Percentiles rank a stretch among this genome's conserved stretches.
These are phyloP conservation scores for Pulicaria dysenterica DNA, from an alignment of 129 eudicot species.

Conservation along the genomic window DNA sequence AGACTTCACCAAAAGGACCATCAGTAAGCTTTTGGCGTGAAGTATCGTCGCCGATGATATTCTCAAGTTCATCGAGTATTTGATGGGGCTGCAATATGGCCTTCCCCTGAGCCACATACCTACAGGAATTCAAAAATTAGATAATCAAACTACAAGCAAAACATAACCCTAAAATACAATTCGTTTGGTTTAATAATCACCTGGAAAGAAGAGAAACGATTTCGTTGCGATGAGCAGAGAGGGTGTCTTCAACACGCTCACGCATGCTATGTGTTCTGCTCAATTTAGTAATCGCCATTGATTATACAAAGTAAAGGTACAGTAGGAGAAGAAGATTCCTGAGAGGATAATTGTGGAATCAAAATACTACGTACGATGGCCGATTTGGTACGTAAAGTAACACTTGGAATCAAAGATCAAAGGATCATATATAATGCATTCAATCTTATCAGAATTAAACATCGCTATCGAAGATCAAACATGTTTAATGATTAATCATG, in stretches of 20 bases:
- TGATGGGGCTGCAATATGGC: conserved; percentile 88
- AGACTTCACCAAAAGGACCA: conserved; percentile 77
- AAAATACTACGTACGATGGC: not conserved
- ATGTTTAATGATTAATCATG: conserved; percentile 9
- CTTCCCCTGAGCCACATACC: conserved; percentile 98
- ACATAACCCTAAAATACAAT: conserved; percentile 18
- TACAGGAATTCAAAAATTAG: conserved; percentile 19
- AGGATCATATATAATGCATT: not conserved
- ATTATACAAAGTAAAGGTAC: conserved; percentile 14
- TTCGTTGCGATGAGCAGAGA: conserved; percentile 83
- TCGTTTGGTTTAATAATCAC: conserved; percentile 34
- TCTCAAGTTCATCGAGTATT: conserved; percentile 79
- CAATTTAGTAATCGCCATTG: conserved; percentile 60
- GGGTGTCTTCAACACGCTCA: conserved; percentile 82
- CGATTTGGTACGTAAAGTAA: conserved; percentile 1
- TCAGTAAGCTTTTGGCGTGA: conserved; percentile 53
- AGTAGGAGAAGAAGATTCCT: not conserved
- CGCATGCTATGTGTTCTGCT: conserved; percentile 69
- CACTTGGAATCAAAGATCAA: conserved; percentile 11
- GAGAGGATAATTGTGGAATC: conserved; percentile 11
- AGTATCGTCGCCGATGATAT: conserved; percentile 44
- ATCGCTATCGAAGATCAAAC: conserved; percentile 19
- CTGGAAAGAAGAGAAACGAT: conserved; percentile 91
- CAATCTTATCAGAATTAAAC: not conserved
- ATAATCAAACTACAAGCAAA: conserved; percentile 3